Base-by-base conservation (phyloP, 2,329 filamentous ascomycete genomes). In the Neocucurbitaria cava region DNA sequence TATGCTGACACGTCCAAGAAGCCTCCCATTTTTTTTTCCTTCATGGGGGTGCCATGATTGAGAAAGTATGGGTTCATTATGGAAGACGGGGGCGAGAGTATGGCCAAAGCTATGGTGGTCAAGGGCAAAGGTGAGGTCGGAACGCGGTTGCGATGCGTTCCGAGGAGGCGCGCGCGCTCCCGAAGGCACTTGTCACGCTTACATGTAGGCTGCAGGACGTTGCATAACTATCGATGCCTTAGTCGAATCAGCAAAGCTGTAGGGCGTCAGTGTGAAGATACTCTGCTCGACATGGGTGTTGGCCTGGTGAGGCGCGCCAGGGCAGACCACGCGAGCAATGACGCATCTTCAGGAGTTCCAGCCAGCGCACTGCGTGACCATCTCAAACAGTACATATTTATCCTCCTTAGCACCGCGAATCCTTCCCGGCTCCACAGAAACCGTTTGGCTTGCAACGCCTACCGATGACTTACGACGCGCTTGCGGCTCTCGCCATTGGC, bases 401-500 rank as follows among this genome's bases (percentile, higher is more conserved):
- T 43, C 41, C 13, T 20, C 23, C 13, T 5, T 30, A 23, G 41
- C 41, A 20, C 41, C 24, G 24, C 41, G 15, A 26, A 20, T 43
- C 23, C 17, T 10, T 17, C 24, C 23, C 41, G 41, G 26, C 23
- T 30, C 24, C 26, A 26, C 15, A 43, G 24, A 43, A 43, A 30
- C 30, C 42, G 46, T 35, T 43, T 45, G 49, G 52, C 50, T 52
- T 52, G 47, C 47, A 49, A 52, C 56, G 39, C 43, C 44, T 44
- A 40, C 42, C 49, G 23, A 53, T 35, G 53, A 30, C 53, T 51
- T 55, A 61, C 61, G 61, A 64, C 58, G 61, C 58, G 46, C 46
- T 48, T 54, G 48, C 38, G 49, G 45, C 33, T 43, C 53, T 39
- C 55, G 48, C 51, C 54, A 64, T 62, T 62, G 61, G 58, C 55